Evolutionary conservation across 495 filamentous ascomycete species (phyloP).

Genomic region (Baudoinia panamericana): DNA sequence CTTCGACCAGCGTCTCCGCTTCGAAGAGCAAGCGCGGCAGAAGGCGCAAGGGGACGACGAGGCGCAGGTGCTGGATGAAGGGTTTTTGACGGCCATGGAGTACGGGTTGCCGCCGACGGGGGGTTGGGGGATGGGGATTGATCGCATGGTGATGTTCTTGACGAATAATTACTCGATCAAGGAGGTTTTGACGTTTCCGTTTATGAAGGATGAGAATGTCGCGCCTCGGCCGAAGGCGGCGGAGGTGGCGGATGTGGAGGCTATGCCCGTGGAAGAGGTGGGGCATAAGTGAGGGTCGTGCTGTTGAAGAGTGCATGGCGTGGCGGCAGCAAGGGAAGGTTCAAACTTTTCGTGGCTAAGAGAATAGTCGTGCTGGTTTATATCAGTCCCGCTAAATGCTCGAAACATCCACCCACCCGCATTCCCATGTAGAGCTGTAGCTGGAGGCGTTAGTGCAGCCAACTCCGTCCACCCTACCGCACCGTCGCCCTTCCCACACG

Average conservation of each 20-base stretch:
- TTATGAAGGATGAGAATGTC: slow-evolving; percentile 58
- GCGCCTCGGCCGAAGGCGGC: slow-evolving; percentile 42
- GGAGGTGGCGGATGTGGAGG: slow-evolving; percentile 51
- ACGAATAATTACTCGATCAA: slow-evolving; percentile 92
- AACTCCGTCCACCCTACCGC: too few relatives aligned
- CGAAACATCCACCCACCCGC: too few relatives aligned
- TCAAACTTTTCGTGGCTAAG: too few relatives aligned
- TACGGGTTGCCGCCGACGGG: slow-evolving; percentile 86
- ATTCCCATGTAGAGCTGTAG: too few relatives aligned
- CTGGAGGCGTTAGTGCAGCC: too few relatives aligned
- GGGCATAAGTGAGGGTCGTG: slow-evolving; percentile 10
- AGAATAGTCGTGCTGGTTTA: too few relatives aligned
- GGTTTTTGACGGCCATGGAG: slow-evolving; percentile 73
- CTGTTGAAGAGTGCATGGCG: too few relatives aligned
- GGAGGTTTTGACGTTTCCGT: slow-evolving; percentile 88
- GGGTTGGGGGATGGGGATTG: slow-evolving; percentile 96
- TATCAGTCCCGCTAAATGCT: too few relatives aligned
- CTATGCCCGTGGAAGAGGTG: slow-evolving; percentile 54
- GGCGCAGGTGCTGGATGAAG: slow-evolving; percentile 90
- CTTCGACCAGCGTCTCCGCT: slow-evolving; percentile 83
- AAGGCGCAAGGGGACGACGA: slow-evolving; percentile 96
- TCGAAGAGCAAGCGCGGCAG: slow-evolving; percentile 92
- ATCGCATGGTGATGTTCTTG: slow-evolving; percentile 93
- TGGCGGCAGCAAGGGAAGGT: too few relatives aligned
- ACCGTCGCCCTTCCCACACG: too few relatives aligned